Conservation (phyloP, 371 early-diverging fungal species). For the Rhizomucor miehei region DNA sequence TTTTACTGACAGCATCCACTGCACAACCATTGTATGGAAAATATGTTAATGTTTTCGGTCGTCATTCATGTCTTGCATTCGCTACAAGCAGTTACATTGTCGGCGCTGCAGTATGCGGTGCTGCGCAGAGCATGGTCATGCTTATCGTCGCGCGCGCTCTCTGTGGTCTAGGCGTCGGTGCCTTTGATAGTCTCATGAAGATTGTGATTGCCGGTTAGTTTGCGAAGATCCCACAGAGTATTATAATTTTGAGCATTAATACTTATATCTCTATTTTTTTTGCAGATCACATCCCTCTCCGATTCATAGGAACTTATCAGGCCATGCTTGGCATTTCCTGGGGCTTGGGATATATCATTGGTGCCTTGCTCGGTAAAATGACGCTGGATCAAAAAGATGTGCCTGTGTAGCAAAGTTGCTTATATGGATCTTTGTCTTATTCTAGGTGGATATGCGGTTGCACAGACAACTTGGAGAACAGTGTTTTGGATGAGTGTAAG, state of each 20-base stretch:
- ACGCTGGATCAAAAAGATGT: background rate
- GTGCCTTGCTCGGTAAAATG: constrained; percentile 49
- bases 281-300: constrained; percentile 52
- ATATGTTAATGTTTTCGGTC: constrained; percentile 68
- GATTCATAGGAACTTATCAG: constrained; percentile 57
- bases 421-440: background rate
- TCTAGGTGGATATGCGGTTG: constrained; percentile 30
- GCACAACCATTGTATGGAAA: constrained; percentile 65
- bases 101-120: constrained; percentile 66
- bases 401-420: too few species aligned
- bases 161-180: constrained; percentile 76
- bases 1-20: constrained; percentile 43
- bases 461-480: constrained; percentile 31
- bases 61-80: constrained; percentile 56
- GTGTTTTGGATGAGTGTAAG: constrained; percentile 44
- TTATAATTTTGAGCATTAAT: background rate
- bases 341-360: constrained; percentile 56
- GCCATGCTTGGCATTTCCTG: constrained; percentile 50
- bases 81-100: constrained; percentile 61
- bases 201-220: constrained; percentile 68
- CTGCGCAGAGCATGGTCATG: constrained; percentile 61
- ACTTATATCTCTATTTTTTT: background rate
- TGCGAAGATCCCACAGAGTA: constrained; percentile 22
- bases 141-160: constrained; percentile 67
- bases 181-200: constrained; percentile 59